Percentiles rank a stretch among this genome's conserved stretches.
Conservation (phyloP, 2,329 filamentous ascomycete genomes). For the Monilinia polystroma region DNA sequence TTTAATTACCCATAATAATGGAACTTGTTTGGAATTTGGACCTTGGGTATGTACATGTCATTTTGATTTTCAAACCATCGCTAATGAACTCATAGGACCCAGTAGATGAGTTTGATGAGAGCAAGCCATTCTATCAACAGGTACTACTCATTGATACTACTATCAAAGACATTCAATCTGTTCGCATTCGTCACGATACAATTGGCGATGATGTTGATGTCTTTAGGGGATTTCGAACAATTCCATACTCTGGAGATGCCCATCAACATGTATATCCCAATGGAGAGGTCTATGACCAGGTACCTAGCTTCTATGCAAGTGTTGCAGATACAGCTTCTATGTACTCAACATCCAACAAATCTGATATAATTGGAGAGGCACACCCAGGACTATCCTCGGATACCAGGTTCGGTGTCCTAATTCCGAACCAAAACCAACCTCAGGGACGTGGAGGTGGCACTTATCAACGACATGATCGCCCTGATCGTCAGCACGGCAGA, state of each 20-base stretch:
- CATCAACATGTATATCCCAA: slow-evolving; percentile 7
- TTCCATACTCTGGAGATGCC: slow-evolving; percentile 1
- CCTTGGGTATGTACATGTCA: slow-evolving; percentile 26
- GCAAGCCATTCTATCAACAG: slow-evolving; percentile 30
- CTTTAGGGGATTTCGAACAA: slow-evolving; percentile 17
- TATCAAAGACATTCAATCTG: slow-evolving; percentile 29
- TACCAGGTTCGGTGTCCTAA: slow-evolving; percentile 15
- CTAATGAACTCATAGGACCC: slow-evolving; percentile 29
- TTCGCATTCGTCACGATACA: slow-evolving; percentile 23
- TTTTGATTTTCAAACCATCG: not conserved
- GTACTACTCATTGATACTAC: slow-evolving; percentile 28
- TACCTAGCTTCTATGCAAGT: slow-evolving; percentile 17
- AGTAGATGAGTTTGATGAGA: slow-evolving; percentile 28
- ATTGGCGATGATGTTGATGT: slow-evolving; percentile 3
- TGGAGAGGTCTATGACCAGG: not conserved
- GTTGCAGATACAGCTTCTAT: slow-evolving; percentile 11
- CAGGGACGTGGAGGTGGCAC: not conserved
- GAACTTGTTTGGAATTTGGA: slow-evolving; percentile 21
- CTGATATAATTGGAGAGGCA: slow-evolving; percentile 7
- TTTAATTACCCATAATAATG: slow-evolving; percentile 17
- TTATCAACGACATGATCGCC: not conserved
- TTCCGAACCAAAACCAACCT: not conserved
- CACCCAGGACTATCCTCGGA: slow-evolving; percentile 19
- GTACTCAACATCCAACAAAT: slow-evolving; percentile 8
- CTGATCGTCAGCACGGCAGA: not conserved